These are phyloP conservation scores for Coix lacrymajobi DNA, from an alignment of 176 grass and related monocot genomes.

Conservation along the genomic window DNA sequence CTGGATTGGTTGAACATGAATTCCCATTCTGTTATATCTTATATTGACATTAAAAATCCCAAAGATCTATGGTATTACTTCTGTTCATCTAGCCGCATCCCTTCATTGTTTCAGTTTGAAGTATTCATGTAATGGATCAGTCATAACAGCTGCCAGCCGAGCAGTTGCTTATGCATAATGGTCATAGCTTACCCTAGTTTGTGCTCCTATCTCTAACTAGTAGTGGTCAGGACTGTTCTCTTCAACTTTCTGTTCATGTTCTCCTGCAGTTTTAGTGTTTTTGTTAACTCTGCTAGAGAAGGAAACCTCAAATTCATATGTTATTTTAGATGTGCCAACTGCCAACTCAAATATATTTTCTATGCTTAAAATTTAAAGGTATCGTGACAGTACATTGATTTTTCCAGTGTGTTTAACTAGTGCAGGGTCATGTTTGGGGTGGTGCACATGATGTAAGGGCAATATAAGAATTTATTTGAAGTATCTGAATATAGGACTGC, in stretches of 20 bases:
- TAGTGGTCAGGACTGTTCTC: neutral
- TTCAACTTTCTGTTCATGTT: neutral
- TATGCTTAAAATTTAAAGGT: neutral
- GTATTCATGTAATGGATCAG: neutral
- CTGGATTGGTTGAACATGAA: constrained; percentile 24
- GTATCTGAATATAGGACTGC: neutral
- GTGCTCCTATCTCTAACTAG: neutral
- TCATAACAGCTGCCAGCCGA: neutral
- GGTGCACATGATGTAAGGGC: neutral
- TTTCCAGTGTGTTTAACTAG: neutral
- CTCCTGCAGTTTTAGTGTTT: neutral
- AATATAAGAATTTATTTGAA: neutral
- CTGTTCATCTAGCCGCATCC: neutral
- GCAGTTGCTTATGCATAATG: neutral
- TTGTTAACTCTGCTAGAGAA: neutral
- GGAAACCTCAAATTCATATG: neutral
- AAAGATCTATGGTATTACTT: neutral
- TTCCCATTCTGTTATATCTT: constrained; percentile 20
- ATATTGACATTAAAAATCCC: constrained; percentile 1
- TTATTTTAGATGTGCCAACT: neutral
- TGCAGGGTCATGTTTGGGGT: neutral
- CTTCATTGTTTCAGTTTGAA: constrained; percentile 4
- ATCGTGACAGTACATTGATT: neutral
- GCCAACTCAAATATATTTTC: neutral
- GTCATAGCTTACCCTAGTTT: neutral